Evolutionary conservation across 2,329 filamentous ascomycete species (phyloP), one percentile per base, ranked within the genome.

Genomic region (Didymella exigua): DNA sequence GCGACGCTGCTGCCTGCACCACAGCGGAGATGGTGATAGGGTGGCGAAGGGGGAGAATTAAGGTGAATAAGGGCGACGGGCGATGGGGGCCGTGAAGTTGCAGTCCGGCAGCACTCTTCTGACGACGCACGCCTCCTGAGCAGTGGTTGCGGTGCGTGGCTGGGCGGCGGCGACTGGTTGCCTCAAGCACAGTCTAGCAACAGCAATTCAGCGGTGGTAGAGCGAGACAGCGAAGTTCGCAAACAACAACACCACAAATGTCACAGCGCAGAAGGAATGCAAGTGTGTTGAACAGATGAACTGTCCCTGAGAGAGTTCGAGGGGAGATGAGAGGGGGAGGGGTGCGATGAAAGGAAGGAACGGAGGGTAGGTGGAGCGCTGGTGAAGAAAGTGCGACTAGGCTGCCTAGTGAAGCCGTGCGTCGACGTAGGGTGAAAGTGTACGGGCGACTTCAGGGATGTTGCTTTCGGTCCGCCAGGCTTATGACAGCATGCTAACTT

Each of bases 401-500:
- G 61, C 59, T 61, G 64, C 64, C 54, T 60, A 58, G 58, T 64
- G 61, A 58, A 64, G 54, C 69, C 66, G 69, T 72, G 71, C 69
- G 60, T 58, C 58, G 60, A 41, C 47, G 61, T 57, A 65, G 59
- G 60, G 68, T 71, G 69, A 73, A 73, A 19, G 68, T 68, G 60
- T 67, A 58, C 44, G 54, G 49, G 49, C 49, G 47, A 45, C 14
- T 60, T 58, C 68, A 71, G 67, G 68, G 68, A 71, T 71, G 52
- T 41, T 59, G 58, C 40, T 60, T 59, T 52, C 58, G 60, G 53
- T 41, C 56, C 43, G 44, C 59, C 45, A 58, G 58, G 51, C 55
- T 58, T 60, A 72, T 69, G 71, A 72, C 67, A 66, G 57, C 68
- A 72, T 68, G 59, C 69, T 71, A 71, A 64, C 68, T 49, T 54